Evolutionary conservation across 345 rosid species (phyloP), one percentile per base, ranked within the genome.

Genomic region (Trapa incisa): DNA sequence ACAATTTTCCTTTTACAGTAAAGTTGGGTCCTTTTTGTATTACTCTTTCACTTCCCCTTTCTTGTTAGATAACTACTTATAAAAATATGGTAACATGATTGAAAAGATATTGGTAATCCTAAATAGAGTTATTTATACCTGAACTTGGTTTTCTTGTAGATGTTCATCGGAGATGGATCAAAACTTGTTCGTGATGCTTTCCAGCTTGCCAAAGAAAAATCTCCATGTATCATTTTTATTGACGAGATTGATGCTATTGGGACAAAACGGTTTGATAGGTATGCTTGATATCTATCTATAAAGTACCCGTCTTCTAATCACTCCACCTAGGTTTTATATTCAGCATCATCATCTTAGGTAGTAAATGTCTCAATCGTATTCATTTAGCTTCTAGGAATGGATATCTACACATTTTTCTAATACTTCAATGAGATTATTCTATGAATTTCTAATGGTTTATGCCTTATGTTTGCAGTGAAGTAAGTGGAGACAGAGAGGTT

Each of bases 141-240:
- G 63, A 58, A 41, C 54, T 67, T 47, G 67, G 48, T 75, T 11
- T 42, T 11, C 48, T 16, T 84, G 56, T 75, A 95, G 99, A 95
- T 95, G 99, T 95, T 95, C 79, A 91, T 95, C 64, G 99, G 99
- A 73, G 99, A 95, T 58, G 99, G 99, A 76, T 97, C 99, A 60
- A 95, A 95, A 75, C 96, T 95, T 81, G 99, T 95, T 13, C 96
- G 98, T 13, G 99, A 95, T 89, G 97, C 99, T 22, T 95, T 95
- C 80, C 99, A 87, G 67, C 97, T 95, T 47, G 99, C 99, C 41
- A 95, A 95, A 75, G 99, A 95, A 76, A 95, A 91, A 76, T 94
- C 99, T 61, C 98, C 99, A 1, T 95, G 99, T 81, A 95, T 95
- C 78, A 95, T 91, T 71, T 95, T 95, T 74, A 91, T 95, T 37